These are phyloP conservation scores for Exobasidium cylindrosporum DNA, from an alignment of 1,284 basidiomycete genomes.

Conservation along the genomic window DNA sequence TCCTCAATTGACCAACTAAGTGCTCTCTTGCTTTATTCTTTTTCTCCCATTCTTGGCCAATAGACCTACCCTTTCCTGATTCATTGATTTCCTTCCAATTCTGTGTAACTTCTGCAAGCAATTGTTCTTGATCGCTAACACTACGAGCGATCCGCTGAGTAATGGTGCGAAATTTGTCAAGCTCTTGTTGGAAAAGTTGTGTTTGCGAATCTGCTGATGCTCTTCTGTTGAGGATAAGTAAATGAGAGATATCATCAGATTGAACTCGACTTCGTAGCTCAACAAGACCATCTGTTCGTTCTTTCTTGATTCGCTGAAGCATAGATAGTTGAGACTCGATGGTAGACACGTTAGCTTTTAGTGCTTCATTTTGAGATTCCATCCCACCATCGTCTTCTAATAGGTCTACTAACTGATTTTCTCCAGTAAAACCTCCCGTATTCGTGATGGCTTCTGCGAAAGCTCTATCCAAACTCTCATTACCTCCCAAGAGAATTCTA, in stretches of 20 bases:
- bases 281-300: constrained; percentile 80
- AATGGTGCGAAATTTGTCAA: constrained; percentile 19
- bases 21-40: constrained; percentile 74
- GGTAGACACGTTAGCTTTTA: constrained; percentile 28
- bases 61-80: constrained; percentile 58
- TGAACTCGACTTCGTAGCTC: constrained; percentile 97
- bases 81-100: constrained; percentile 12
- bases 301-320: constrained; percentile 56
- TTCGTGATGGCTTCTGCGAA: constrained; percentile 62
- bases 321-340: constrained; percentile 37
- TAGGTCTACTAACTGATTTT: constrained; percentile 20
- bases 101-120: constrained; percentile 7
- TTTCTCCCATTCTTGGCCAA: constrained; percentile 68
- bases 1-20: constrained; percentile 68
- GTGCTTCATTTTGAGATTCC: constrained; percentile 21
- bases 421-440: neutral
- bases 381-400: constrained; percentile 32
- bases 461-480: constrained; percentile 66
- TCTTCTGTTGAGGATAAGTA: constrained; percentile 85
- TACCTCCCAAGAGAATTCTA: constrained; percentile 61
- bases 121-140: constrained; percentile 3
- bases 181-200: constrained; percentile 56
- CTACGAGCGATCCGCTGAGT: constrained; percentile 10
- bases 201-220: constrained; percentile 78
- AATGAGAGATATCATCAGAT: constrained; percentile 90